These are phyloP conservation scores for Sordariomycetes sp. DNA, from an alignment of 2,329 filamentous ascomycete species.

Conservation along the genomic window DNA sequence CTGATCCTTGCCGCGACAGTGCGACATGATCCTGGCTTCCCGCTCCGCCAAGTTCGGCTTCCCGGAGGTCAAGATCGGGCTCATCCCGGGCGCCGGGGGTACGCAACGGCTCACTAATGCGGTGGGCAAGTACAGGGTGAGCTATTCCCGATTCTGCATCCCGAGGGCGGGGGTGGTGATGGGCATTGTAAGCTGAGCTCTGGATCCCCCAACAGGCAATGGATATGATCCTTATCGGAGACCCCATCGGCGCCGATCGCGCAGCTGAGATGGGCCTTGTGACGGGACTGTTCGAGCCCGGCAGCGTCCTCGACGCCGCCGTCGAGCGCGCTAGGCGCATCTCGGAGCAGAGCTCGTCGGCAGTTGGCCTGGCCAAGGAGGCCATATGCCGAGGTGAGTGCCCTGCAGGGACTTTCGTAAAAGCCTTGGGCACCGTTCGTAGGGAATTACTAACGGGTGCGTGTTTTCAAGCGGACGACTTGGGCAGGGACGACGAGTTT, in stretches of 20 bases:
- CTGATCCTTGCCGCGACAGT: slow-evolving; percentile 13
- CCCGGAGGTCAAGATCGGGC: slow-evolving; percentile 26
- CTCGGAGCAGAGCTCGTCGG: not conserved
- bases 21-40: slow-evolving; percentile 26
- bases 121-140: slow-evolving; percentile 28
- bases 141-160: slow-evolving; percentile 4
- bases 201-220: slow-evolving; percentile 6
- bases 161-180: too few species aligned
- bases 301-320: slow-evolving; percentile 1
- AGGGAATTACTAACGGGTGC: not conserved
- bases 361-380: slow-evolving; percentile 1
- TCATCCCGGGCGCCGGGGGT: slow-evolving; percentile 27
- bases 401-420: not conserved
- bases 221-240: slow-evolving; percentile 8
- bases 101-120: slow-evolving; percentile 27
- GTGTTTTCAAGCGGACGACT: slow-evolving; percentile 12
- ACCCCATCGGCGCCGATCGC: slow-evolving; percentile 5
- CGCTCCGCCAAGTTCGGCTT: slow-evolving; percentile 23
- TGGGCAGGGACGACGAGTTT: slow-evolving; percentile 18
- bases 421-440: not conserved
- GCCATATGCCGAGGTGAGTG: not conserved
- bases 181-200: not conserved
- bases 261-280: slow-evolving; percentile 5
- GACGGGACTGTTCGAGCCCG: slow-evolving; percentile 1
- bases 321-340: not conserved